Conservation (phyloP, 345 rosid species). For the Erysimum cheiranthoides region DNA sequence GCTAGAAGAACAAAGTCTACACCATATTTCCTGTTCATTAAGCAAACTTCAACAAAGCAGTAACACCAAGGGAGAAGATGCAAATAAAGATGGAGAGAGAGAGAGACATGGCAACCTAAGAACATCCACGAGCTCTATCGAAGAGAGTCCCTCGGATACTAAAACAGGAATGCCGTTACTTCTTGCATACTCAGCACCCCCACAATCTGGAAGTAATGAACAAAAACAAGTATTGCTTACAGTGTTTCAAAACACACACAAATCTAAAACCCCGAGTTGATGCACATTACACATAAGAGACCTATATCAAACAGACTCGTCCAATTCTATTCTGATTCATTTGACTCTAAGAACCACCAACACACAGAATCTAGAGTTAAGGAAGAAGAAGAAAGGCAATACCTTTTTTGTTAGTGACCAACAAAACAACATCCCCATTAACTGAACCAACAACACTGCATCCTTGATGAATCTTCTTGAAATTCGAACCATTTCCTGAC, state of each 20-base stretch:
- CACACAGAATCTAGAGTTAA: not conserved
- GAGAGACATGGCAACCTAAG: constrained; percentile 59
- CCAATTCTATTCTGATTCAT: not conserved
- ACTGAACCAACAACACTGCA: constrained; percentile 60
- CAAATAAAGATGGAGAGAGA: not conserved
- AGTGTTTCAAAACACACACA: constrained; percentile 21
- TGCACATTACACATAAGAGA: no score
- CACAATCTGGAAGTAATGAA: constrained; percentile 62
- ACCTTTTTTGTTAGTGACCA: constrained; percentile 82
- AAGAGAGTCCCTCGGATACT: constrained; percentile 61
- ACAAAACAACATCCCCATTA: constrained; percentile 67
- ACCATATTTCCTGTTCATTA: constrained; percentile 54
- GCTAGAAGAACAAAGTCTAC: constrained; percentile 84
- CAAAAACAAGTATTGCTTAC: not conserved
- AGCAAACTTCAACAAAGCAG: not conserved
- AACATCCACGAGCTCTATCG: constrained; percentile 65
- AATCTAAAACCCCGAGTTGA: not conserved
- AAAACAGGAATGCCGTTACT: constrained; percentile 66
- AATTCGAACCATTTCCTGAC: constrained; percentile 93
- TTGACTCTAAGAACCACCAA: not conserved
- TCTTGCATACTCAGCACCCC: constrained; percentile 84
- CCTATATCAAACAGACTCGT: no score
- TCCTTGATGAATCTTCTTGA: constrained; percentile 74
- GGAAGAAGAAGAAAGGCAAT: not conserved
- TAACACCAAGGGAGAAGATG: not conserved